These are phyloP conservation scores for Arthrobotrys sinensis DNA, from an alignment of 2,329 filamentous ascomycete species.

Conservation along the genomic window DNA sequence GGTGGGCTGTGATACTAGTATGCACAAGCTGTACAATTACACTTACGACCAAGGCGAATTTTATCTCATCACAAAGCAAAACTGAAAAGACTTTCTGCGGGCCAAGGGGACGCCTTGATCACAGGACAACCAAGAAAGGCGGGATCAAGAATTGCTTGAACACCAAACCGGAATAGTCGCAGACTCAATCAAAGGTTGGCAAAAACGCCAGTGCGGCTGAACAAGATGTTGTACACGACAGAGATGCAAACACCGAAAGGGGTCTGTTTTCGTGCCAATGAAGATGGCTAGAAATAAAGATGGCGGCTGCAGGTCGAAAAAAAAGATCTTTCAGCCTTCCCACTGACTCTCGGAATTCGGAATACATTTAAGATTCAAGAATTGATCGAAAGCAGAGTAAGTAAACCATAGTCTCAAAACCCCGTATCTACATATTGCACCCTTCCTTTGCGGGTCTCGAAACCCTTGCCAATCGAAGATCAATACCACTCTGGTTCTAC, in stretches of 20 bases:
- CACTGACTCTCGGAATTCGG: slow-evolving; percentile 33
- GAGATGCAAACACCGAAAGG: slow-evolving; percentile 48
- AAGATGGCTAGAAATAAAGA: slow-evolving; percentile 27
- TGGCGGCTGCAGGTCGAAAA: slow-evolving; percentile 11
- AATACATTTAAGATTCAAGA: slow-evolving; percentile 35
- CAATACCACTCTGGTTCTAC: slow-evolving; percentile 9
- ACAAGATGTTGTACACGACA: slow-evolving; percentile 28
- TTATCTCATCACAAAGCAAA: not conserved
- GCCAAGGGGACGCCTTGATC: slow-evolving; percentile 14
- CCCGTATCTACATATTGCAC: slow-evolving; percentile 4
- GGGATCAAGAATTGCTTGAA: slow-evolving; percentile 18
- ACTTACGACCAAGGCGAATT: not conserved
- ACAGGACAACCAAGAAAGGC: slow-evolving; percentile 25
- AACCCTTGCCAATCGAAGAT: slow-evolving; percentile 11
- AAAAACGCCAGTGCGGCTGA: slow-evolving; percentile 58
- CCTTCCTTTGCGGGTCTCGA: slow-evolving; percentile 8
- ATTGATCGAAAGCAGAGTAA: slow-evolving; percentile 4
- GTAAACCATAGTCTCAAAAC: slow-evolving; percentile 6
- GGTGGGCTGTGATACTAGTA: too few species aligned
- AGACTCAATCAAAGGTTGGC: slow-evolving; percentile 3
- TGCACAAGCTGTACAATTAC: too few species aligned
- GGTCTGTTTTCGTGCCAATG: slow-evolving; percentile 47
- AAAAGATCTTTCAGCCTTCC: slow-evolving; percentile 26
- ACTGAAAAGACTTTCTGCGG: too few species aligned
- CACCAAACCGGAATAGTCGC: slow-evolving; percentile 11